Percentiles rank a stretch among this genome's conserved stretches.
phyloP scores from a whole-genome alignment of 2,329 filamentous ascomycete genomes.

The Cytospora piceicola region DNA sequence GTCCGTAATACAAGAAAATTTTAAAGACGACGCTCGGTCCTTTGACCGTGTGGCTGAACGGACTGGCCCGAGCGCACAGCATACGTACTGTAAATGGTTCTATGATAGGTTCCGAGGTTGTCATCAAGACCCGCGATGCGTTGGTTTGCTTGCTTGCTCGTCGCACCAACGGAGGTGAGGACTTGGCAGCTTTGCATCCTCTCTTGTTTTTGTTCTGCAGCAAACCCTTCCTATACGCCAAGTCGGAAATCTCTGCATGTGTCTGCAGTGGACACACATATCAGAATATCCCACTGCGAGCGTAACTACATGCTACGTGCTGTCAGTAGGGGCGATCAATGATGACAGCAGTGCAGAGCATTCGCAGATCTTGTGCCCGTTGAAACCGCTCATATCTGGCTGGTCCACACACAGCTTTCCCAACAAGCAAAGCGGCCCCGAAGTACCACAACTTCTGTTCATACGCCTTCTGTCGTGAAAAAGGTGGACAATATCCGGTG shows the following conservation, averaged over 20 bases:
- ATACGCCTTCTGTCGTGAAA: not conserved
- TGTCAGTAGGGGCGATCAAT: conserved; percentile 8
- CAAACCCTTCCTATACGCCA: not conserved
- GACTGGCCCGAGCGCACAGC: conserved; percentile 12
- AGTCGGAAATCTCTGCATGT: not conserved
- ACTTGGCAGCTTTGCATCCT: not conserved
- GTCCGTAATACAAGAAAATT: conserved; percentile 22
- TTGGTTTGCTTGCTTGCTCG: not conserved
- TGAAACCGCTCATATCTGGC: conserved; percentile 9
- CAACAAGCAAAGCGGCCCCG: conserved; percentile 14
- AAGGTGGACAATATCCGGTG: not conserved
- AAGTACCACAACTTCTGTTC: not conserved
- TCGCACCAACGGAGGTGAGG: not conserved
- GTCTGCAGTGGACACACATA: not conserved
- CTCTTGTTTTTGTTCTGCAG: not conserved
- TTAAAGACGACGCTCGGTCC: conserved; percentile 15
- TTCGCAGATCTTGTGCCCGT: conserved; percentile 1
- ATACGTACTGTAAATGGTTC: too few species aligned
- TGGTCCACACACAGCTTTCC: conserved; percentile 2
- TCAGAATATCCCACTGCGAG: not conserved
- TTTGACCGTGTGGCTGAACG: conserved; percentile 18
- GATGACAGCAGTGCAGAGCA: conserved; percentile 3
- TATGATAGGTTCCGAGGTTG: not conserved
- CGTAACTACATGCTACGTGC: conserved; percentile 12
- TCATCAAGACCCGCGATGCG: not conserved